Evolutionary conservation across 192 early-diverging fungal genomes (phyloP).

Genomic region (Backusella tuberculispora): DNA sequence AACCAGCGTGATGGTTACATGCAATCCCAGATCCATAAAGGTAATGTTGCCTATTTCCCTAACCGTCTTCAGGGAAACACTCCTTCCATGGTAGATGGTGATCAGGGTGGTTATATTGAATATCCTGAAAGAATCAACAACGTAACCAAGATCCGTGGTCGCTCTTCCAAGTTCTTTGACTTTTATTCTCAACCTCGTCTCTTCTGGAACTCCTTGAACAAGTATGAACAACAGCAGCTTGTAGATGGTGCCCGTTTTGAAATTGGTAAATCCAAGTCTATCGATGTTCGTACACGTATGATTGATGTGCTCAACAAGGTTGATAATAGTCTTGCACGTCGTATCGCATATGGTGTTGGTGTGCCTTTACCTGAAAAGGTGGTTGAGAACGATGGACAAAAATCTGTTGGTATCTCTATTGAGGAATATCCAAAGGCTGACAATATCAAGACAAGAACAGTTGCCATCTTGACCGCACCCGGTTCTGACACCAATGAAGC

Average conservation of each 20-base stretch:
- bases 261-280: conserved; percentile 33
- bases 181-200: conserved; percentile 36
- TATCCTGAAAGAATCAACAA: conserved; percentile 28
- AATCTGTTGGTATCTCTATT: conserved; percentile 30
- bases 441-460: conserved; percentile 29
- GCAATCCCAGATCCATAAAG: conserved; percentile 34
- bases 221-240: conserved; percentile 38
- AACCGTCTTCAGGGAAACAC: conserved; percentile 25
- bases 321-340: conserved; percentile 27
- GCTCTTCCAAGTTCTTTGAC: conserved; percentile 31
- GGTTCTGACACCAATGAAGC: conserved; percentile 26
- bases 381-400: conserved; percentile 16
- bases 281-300: conserved; percentile 29
- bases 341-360: conserved; percentile 27
- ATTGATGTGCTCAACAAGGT: conserved; percentile 30
- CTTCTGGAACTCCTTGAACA: conserved; percentile 42
- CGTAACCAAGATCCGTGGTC: conserved; percentile 19
- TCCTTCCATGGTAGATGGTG: conserved; percentile 15
- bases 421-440: conserved; percentile 26
- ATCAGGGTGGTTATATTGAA: conserved; percentile 36
- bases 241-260: conserved; percentile 43
- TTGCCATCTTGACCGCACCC: conserved; percentile 27
- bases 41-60: conserved; percentile 38
- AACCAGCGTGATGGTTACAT: conserved; percentile 51
- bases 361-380: conserved; percentile 9